Evolutionary conservation across 1,284 basidiomycete genomes (phyloP).

Genomic region (Trametes sp.): DNA sequence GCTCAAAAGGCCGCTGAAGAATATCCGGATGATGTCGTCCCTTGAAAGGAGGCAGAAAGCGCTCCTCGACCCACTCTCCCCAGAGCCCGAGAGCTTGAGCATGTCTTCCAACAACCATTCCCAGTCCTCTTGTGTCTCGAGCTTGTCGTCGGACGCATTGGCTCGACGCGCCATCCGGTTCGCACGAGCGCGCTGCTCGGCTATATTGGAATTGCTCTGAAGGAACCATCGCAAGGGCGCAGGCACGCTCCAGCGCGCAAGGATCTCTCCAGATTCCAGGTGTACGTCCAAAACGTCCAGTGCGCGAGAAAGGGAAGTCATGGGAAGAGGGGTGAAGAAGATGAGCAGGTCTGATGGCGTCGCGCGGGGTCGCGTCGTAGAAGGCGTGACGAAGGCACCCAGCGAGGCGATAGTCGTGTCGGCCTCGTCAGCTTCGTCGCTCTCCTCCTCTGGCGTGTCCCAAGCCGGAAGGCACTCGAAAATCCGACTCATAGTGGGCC

Average conservation of each 20-base stretch:
- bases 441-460: slow-evolving; percentile 66
- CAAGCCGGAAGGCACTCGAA: slow-evolving; percentile 96
- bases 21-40: slow-evolving; percentile 80
- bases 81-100: slow-evolving; percentile 77
- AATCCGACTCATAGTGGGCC: slow-evolving; percentile 86
- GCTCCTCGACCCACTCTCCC: slow-evolving; percentile 67
- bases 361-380: slow-evolving; percentile 63
- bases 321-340: slow-evolving; percentile 84
- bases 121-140: slow-evolving; percentile 80
- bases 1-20: slow-evolving; percentile 84
- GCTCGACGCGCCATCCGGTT: slow-evolving; percentile 84
- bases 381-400: slow-evolving; percentile 79
- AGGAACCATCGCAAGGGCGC: slow-evolving; percentile 87
- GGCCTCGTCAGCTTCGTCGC: slow-evolving; percentile 73
- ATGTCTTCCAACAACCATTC: slow-evolving; percentile 88
- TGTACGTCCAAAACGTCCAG: slow-evolving; percentile 93
- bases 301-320: slow-evolving; percentile 77
- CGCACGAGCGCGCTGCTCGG: slow-evolving; percentile 85
- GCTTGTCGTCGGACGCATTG: slow-evolving; percentile 60
- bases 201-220: slow-evolving; percentile 70
- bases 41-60: slow-evolving; percentile 81
- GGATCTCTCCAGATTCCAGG: slow-evolving; percentile 90
- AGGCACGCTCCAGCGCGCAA: slow-evolving; percentile 86
- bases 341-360: slow-evolving; percentile 77
- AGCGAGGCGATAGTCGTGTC: slow-evolving; percentile 84